These are phyloP conservation scores for Mrakia frigida DNA, from an alignment of 768 basidiomycete genomes.

Conservation along the genomic window DNA sequence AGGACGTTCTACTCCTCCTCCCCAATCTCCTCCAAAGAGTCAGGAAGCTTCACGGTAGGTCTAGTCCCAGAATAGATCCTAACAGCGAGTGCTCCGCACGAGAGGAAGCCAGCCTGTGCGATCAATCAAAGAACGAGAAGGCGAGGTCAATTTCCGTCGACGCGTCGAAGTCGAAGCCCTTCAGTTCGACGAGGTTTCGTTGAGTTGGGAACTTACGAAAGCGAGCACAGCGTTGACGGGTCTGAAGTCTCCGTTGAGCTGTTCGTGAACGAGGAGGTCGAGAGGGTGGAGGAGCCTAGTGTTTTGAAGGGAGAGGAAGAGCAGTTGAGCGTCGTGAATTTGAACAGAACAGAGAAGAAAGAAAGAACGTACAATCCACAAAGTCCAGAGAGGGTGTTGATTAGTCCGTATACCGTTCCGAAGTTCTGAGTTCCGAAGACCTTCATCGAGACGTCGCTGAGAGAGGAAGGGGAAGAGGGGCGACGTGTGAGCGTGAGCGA, in stretches of 20 bases:
- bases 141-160: neutral
- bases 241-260: slow-evolving; percentile 42
- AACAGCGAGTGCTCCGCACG: neutral
- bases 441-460: slow-evolving; percentile 16
- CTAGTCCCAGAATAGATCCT: neutral
- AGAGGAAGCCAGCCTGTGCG: slow-evolving; percentile 9
- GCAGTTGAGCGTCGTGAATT: neutral
- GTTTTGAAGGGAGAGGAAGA: neutral
- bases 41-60: neutral
- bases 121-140: neutral
- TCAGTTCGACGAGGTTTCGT: too few relatives aligned
- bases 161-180: neutral
- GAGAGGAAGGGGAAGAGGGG: neutral
- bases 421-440: slow-evolving; percentile 45
- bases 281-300: slow-evolving; percentile 40
- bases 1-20: neutral
- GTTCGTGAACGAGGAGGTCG: slow-evolving; percentile 43
- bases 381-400: slow-evolving; percentile 44
- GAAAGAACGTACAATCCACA: slow-evolving; percentile 36
- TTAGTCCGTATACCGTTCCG: slow-evolving; percentile 46
- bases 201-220: slow-evolving; percentile 33
- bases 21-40: neutral
- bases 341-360: neutral
- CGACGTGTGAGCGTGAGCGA: too few relatives aligned
- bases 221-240: slow-evolving; percentile 40